Evolutionary conservation across 768 basidiomycete genomes (phyloP).

Genomic region (Ramaria rubella): DNA sequence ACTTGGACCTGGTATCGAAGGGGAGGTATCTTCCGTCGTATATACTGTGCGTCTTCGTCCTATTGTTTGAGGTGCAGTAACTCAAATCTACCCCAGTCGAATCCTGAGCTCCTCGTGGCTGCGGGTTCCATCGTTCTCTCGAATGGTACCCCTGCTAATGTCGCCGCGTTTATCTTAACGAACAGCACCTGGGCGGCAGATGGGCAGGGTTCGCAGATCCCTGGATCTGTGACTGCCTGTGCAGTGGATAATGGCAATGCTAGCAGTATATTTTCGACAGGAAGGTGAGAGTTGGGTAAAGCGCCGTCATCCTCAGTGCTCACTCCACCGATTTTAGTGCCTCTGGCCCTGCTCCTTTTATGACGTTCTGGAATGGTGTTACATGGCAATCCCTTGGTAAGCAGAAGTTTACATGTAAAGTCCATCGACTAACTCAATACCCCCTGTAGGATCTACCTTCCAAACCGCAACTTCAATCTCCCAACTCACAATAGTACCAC

Average conservation of each 20-base stretch:
- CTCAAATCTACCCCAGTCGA: conserved; percentile 35
- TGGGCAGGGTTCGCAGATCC: conserved; percentile 54
- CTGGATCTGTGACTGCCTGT: conserved; percentile 87
- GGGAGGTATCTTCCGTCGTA: conserved; percentile 70
- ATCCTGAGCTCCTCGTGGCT: conserved; percentile 66
- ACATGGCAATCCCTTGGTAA: conserved; percentile 66
- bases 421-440: too few relatives aligned
- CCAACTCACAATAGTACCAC: conserved; percentile 86
- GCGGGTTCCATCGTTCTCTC: conserved; percentile 71
- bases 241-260: conserved; percentile 75
- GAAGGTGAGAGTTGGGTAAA: conserved; percentile 72
- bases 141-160: conserved; percentile 58
- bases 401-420: too few relatives aligned
- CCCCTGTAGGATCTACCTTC: conserved; percentile 47
- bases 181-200: conserved; percentile 72
- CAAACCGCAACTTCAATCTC: conserved; percentile 58
- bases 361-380: conserved; percentile 79
- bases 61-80: conserved; percentile 7
- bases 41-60: conserved; percentile 64
- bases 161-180: conserved; percentile 63
- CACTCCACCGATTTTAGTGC: conserved; percentile 31
- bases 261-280: conserved; percentile 86
- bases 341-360: conserved; percentile 56
- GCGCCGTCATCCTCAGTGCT: not conserved
- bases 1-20: conserved; percentile 74